Conservation (phyloP, 163 green algal genomes). For the Chlamydomonas reinhardtii region DNA sequence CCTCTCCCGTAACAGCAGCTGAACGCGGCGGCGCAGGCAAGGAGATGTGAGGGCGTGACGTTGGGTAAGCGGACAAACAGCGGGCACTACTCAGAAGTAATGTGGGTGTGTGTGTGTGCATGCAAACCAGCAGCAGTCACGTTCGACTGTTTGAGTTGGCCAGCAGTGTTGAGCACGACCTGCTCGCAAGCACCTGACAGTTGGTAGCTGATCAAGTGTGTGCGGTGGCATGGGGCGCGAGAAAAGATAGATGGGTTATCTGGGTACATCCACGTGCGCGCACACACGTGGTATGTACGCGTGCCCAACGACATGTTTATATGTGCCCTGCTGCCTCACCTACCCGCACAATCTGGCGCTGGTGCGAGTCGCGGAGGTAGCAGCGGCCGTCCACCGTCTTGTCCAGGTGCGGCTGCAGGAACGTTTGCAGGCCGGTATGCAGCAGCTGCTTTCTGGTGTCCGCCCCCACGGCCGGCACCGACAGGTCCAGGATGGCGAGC, state of each 20-base stretch:
- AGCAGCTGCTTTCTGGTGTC: background rate
- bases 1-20: slow-evolving; percentile 20
- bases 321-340: background rate
- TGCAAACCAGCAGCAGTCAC: background rate
- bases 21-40: no score
- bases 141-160: background rate
- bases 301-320: no score
- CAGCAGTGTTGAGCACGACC: background rate
- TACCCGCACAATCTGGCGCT: slow-evolving; percentile 32
- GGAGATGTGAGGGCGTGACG: no score
- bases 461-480: background rate
- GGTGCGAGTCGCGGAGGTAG: slow-evolving; percentile 15
- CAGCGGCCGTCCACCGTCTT: slow-evolving; percentile 9
- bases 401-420: slow-evolving; percentile 19
- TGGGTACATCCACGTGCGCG: no score
- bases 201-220: background rate
- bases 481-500: slow-evolving; percentile 3
- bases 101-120: no score
- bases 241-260: no score
- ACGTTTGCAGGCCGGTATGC: background rate
- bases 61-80: background rate
- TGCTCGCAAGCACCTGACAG: background rate
- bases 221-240: no score
- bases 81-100: no score
- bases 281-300: no score